phyloP scores from a whole-genome alignment of 2,329 filamentous ascomycete genomes.

The Arachnomyces sp. region DNA sequence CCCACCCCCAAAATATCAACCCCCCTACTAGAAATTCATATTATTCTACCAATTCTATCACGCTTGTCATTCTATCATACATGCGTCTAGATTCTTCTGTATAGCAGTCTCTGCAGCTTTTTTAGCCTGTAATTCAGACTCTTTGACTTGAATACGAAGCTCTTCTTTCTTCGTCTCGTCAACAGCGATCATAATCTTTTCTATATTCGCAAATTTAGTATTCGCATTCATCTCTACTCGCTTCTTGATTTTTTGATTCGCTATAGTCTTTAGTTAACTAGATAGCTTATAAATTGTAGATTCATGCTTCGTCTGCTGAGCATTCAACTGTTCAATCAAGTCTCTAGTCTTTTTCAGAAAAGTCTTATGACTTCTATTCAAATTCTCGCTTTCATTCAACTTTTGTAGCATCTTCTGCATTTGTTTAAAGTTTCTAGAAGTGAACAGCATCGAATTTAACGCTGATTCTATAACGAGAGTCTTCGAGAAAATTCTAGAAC shows the following conservation, averaged over 20 bases:
- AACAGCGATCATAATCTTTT: neutral
- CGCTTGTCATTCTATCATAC: slow-evolving; percentile 5
- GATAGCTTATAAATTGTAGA: neutral
- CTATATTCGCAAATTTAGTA: slow-evolving; percentile 4
- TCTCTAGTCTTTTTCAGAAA: no score
- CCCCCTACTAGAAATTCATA: neutral
- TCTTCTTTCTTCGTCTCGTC: neutral
- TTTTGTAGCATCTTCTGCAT: slow-evolving; percentile 1
- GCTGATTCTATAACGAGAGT: neutral
- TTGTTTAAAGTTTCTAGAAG: neutral
- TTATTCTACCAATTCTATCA: slow-evolving; percentile 2
- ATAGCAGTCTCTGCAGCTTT: slow-evolving; percentile 1
- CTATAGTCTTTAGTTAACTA: neutral
- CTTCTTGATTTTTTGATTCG: slow-evolving; percentile 2
- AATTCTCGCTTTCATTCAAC: neutral
- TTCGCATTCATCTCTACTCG: neutral
- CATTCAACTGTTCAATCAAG: no score
- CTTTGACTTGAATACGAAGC: no score
- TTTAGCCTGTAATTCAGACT: slow-evolving; percentile 1
- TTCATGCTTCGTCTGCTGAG: no score
- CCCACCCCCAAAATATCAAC: neutral
- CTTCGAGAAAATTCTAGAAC: neutral
- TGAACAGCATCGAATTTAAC: neutral
- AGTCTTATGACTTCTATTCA: no score
- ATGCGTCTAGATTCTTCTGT: neutral